These are phyloP conservation scores for Penicillium egyptiacum DNA, from an alignment of 495 filamentous ascomycete species.

Conservation along the genomic window DNA sequence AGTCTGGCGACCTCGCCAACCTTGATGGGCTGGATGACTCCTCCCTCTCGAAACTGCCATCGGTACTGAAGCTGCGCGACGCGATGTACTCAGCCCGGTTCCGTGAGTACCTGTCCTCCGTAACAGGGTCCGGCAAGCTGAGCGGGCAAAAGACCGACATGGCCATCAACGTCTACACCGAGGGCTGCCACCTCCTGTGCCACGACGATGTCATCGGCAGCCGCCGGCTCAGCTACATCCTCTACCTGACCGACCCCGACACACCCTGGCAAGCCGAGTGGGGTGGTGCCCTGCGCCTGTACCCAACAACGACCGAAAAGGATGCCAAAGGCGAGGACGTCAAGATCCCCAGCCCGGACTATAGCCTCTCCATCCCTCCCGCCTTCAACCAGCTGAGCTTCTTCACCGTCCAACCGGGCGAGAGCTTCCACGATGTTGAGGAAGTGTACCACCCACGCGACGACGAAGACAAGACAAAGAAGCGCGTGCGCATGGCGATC, in stretches of 20 bases:
- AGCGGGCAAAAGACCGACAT: constrained; percentile 97
- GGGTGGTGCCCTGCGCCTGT: constrained; percentile 90
- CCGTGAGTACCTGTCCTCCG: constrained; percentile 78
- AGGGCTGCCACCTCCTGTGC: constrained; percentile 91
- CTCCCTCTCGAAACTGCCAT: constrained; percentile 78
- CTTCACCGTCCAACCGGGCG: constrained; percentile 94
- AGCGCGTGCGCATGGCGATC: constrained; percentile 91
- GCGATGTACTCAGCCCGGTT: constrained; percentile 89
- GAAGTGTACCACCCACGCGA: constrained; percentile 80
- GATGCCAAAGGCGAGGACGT: constrained; percentile 64
- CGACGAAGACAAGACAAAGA: constrained; percentile 61
- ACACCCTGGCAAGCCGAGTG: constrained; percentile 87
- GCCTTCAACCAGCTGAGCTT: constrained; percentile 97
- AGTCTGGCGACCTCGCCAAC: constrained; percentile 96
- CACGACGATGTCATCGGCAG: constrained; percentile 99
- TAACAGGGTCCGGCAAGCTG: constrained; percentile 81
- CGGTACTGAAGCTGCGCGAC: constrained; percentile 82
- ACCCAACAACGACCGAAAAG: constrained; percentile 69
- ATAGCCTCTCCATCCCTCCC: constrained; percentile 76
- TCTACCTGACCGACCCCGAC: constrained; percentile 94
- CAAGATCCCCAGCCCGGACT: constrained; percentile 74
- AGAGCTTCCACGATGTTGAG: constrained; percentile 98
- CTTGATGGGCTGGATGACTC: constrained; percentile 87
- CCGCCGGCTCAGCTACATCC: constrained; percentile 89
- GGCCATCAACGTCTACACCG: constrained; percentile 98